Evolutionary conservation across 2,329 filamentous ascomycete genomes (phyloP).

Genomic region (Botryotinia narcissicola): DNA sequence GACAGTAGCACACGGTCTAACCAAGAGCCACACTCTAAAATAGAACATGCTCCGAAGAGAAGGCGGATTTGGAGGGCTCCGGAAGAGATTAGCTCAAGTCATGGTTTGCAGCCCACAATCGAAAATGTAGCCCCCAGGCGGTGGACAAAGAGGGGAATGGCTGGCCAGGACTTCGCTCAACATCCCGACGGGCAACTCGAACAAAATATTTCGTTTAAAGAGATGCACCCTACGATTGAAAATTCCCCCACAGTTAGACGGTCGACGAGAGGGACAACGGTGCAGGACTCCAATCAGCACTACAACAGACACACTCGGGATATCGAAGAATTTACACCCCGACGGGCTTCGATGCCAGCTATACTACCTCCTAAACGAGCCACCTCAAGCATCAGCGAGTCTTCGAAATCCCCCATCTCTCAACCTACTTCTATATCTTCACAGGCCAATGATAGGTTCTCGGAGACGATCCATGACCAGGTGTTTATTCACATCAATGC

Average conservation of each 20-base stretch:
- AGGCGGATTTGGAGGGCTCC: not conserved
- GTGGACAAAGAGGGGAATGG: not conserved
- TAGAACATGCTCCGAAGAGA: not conserved
- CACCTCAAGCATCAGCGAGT: not conserved
- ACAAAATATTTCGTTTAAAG: not conserved
- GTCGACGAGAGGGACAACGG: not conserved
- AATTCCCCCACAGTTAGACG: not conserved
- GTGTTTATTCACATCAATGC: constrained; percentile 16
- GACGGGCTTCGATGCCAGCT: not conserved
- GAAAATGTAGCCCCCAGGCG: not conserved
- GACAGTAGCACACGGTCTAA: not conserved
- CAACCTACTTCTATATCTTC: not conserved
- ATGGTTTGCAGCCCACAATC: not conserved
- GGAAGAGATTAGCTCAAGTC: not conserved
- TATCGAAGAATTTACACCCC: not conserved
- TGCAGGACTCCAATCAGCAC: not conserved
- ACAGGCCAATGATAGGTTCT: not conserved
- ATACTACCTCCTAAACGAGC: not conserved
- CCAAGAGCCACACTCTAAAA: not conserved
- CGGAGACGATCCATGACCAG: constrained; percentile 2
- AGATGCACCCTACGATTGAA: not conserved
- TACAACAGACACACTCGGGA: not conserved
- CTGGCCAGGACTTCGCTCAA: not conserved
- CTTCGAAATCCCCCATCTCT: not conserved
- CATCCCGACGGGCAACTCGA: not conserved